Conservation (phyloP, 1,139 yeast species). For the Zygoascus meyerae region DNA sequence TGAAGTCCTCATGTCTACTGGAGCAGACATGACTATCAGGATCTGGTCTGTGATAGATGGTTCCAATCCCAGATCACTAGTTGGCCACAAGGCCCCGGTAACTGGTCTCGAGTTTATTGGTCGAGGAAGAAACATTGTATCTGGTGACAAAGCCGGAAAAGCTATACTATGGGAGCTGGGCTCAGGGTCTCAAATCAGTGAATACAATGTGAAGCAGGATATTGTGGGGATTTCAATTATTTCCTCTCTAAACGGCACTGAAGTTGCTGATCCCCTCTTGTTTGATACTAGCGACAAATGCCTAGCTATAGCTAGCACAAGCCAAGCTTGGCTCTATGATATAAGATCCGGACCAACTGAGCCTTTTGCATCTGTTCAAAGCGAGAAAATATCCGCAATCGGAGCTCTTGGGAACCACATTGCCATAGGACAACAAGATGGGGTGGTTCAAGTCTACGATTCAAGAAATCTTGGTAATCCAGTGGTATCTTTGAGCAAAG, state of each 20-base stretch:
- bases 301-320: slow-evolving; percentile 12
- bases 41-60: slow-evolving; percentile 52
- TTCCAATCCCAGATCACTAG: slow-evolving; percentile 44
- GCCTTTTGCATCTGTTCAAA: not conserved
- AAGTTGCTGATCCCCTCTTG: slow-evolving; percentile 25
- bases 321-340: slow-evolving; percentile 13
- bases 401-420: not conserved
- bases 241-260: not conserved
- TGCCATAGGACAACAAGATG: slow-evolving; percentile 1
- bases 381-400: not conserved
- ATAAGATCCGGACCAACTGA: not conserved
- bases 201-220: slow-evolving; percentile 28
- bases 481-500: slow-evolving; percentile 7
- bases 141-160: slow-evolving; percentile 42
- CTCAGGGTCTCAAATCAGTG: slow-evolving; percentile 41
- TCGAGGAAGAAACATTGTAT: slow-evolving; percentile 58
- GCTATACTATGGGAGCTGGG: slow-evolving; percentile 67
- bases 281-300: slow-evolving; percentile 35
- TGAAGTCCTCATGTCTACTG: slow-evolving; percentile 49
- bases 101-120: slow-evolving; percentile 47
- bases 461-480: slow-evolving; percentile 9
- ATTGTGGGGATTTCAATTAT: slow-evolving; percentile 8
- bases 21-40: slow-evolving; percentile 51
- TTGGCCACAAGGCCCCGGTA: slow-evolving; percentile 43
- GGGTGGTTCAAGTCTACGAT: slow-evolving; percentile 4